Percentiles rank a stretch among this genome's conserved stretches.
Evolutionary conservation across 768 basidiomycete species (phyloP).

Genomic region (Postia placenta): DNA sequence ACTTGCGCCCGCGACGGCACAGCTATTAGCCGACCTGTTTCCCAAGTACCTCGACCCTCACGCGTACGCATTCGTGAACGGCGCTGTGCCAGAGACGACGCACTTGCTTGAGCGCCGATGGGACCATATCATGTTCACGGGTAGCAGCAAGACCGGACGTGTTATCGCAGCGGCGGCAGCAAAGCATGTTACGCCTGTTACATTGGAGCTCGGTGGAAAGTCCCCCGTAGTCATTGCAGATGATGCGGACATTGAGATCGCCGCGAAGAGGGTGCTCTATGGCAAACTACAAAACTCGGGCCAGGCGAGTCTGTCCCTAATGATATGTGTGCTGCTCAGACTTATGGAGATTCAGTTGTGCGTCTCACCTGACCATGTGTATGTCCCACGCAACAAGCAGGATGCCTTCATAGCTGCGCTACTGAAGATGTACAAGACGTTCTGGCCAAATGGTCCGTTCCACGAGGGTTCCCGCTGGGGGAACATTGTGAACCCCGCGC

Average conservation of each 20-base stretch:
- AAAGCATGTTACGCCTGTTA: constrained; percentile 35
- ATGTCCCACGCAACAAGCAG: constrained; percentile 36
- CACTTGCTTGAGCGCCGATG: constrained; percentile 30
- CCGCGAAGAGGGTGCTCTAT: constrained; percentile 61
- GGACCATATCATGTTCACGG: constrained; percentile 35
- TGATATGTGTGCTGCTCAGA: neutral
- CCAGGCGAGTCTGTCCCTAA: constrained; percentile 39
- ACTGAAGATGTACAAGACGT: constrained; percentile 34
- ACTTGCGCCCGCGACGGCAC: constrained; percentile 39
- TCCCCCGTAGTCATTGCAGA: constrained; percentile 40
- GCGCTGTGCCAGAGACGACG: constrained; percentile 34
- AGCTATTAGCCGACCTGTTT: constrained; percentile 46
- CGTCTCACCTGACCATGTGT: constrained; percentile 39
- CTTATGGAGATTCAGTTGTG: constrained; percentile 25
- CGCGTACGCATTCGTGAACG: constrained; percentile 49
- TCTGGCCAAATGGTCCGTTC: constrained; percentile 49
- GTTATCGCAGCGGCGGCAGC: constrained; percentile 37
- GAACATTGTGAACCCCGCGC: constrained; percentile 47
- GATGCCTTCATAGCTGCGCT: constrained; percentile 42
- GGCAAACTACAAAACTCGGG: constrained; percentile 64
- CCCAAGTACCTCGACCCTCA: constrained; percentile 48
- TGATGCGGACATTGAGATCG: constrained; percentile 37
- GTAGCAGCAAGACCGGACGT: constrained; percentile 28
- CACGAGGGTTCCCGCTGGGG: constrained; percentile 33
- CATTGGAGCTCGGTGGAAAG: constrained; percentile 40